These are phyloP conservation scores for Glebionis coronaria DNA, from an alignment of 129 eudicot genomes.

Conservation along the genomic window DNA sequence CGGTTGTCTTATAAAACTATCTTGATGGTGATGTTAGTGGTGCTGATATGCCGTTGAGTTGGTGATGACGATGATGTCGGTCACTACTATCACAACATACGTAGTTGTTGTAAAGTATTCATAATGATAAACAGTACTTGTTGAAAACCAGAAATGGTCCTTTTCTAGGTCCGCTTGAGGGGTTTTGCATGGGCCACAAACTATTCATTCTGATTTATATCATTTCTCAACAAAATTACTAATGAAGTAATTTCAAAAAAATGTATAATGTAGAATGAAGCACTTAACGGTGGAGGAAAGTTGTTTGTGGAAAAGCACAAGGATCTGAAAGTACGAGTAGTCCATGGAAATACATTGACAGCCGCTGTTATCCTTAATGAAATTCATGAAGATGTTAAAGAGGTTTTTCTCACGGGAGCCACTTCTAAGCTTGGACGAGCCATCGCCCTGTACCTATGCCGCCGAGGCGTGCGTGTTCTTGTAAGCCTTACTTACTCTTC, in stretches of 20 bases:
- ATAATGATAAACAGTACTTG: background rate
- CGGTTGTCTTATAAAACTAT: no score
- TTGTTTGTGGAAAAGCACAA: conserved; percentile 82
- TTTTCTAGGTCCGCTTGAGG: background rate
- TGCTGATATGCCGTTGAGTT: no score
- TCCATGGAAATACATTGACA: conserved; percentile 88
- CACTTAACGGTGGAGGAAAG: conserved; percentile 85
- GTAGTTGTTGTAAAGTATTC: background rate
- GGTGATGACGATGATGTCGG: no score
- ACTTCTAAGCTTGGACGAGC: conserved; percentile 97
- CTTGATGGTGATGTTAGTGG: no score
- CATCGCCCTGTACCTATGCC: conserved; percentile 86
- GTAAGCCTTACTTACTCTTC: conserved; percentile 36
- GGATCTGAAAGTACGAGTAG: conserved; percentile 73
- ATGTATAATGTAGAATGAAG: conserved; percentile 59
- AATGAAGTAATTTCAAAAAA: background rate
- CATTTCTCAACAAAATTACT: background rate
- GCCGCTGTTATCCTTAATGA: conserved; percentile 87
- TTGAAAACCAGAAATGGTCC: background rate
- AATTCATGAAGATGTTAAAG: conserved; percentile 54
- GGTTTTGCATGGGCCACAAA: background rate
- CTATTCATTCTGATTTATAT: background rate
- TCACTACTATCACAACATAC: background rate
- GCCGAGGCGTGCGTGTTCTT: conserved; percentile 65
- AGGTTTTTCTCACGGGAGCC: conserved; percentile 87